Evolutionary conservation across 768 basidiomycete species (phyloP).

Genomic region (Tricholomella constricta): DNA sequence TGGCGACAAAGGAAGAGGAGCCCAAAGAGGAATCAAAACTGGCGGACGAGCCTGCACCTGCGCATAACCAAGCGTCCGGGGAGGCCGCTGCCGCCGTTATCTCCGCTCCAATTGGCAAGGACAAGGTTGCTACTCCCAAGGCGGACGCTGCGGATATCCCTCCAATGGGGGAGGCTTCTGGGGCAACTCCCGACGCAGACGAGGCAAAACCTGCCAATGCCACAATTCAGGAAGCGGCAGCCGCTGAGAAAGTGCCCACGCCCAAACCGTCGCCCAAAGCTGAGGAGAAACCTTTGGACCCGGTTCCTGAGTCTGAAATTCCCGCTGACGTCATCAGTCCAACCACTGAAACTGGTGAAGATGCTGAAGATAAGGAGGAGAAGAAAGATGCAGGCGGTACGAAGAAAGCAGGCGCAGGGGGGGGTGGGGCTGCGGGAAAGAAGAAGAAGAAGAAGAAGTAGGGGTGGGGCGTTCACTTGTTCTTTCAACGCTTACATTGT

Average conservation of each 20-base stretch:
- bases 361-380: constrained; percentile 15
- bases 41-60: not conserved
- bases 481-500: not conserved
- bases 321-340: constrained; percentile 13
- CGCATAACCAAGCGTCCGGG: not conserved
- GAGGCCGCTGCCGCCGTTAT: not conserved
- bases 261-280: constrained; percentile 3
- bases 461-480: constrained; percentile 17
- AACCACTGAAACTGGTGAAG: constrained; percentile 14
- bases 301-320: constrained; percentile 10
- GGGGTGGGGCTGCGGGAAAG: constrained; percentile 4
- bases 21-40: constrained; percentile 2
- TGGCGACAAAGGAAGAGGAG: not conserved
- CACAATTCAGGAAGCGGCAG: not conserved
- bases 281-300: not conserved
- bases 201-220: not conserved
- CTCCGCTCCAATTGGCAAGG: not conserved
- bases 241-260: constrained; percentile 1
- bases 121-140: constrained; percentile 1
- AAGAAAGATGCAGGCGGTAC: constrained; percentile 11
- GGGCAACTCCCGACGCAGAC: not conserved
- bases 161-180: no score
- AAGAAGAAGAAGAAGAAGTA: constrained; percentile 22
- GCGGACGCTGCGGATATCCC: not conserved
- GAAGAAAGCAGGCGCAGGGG: constrained; percentile 12